Conservation (phyloP, 495 filamentous ascomycete genomes). For the Thermothielavioides terrestris region DNA sequence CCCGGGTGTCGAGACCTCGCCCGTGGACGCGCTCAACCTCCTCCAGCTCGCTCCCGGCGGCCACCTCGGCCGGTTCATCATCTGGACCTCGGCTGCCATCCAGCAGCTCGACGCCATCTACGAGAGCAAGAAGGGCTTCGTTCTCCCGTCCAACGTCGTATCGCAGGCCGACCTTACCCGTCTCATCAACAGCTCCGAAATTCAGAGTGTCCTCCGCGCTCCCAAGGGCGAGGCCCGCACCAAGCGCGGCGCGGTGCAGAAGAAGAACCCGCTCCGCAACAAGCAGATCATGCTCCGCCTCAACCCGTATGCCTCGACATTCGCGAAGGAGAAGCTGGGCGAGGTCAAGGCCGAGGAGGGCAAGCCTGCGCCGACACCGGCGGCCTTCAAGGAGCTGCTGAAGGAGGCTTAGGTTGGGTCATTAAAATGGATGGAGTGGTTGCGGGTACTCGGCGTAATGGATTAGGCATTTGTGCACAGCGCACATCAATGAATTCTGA, state of each 20-base stretch:
- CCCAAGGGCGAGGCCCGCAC: constrained; percentile 82
- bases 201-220: constrained; percentile 83
- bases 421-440: constrained; percentile 14
- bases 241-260: constrained; percentile 86
- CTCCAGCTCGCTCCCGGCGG: constrained; percentile 98
- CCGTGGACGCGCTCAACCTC: constrained; percentile 93
- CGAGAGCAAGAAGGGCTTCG: constrained; percentile 97
- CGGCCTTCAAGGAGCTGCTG: constrained; percentile 31
- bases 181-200: constrained; percentile 97
- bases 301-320: constrained; percentile 91
- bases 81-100: constrained; percentile 97
- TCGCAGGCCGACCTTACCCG: constrained; percentile 87
- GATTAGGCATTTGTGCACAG: constrained; percentile 29
- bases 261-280: constrained; percentile 99
- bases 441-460: constrained; percentile 32
- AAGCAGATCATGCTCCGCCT: constrained; percentile 93
- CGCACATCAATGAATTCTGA: constrained; percentile 31
- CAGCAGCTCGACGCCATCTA: constrained; percentile 93
- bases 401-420: constrained; percentile 31
- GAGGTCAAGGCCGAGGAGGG: constrained; percentile 32
- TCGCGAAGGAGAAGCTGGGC: constrained; percentile 57
- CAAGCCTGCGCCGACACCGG: constrained; percentile 28
- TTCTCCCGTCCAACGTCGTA: constrained; percentile 80
- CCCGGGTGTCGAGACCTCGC: constrained; percentile 92
- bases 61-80: constrained; percentile 96